Evolutionary conservation across 2,329 filamentous ascomycete genomes (phyloP), one percentile per base, ranked within the genome.

Genomic region (Cladosporium cucumerinum): DNA sequence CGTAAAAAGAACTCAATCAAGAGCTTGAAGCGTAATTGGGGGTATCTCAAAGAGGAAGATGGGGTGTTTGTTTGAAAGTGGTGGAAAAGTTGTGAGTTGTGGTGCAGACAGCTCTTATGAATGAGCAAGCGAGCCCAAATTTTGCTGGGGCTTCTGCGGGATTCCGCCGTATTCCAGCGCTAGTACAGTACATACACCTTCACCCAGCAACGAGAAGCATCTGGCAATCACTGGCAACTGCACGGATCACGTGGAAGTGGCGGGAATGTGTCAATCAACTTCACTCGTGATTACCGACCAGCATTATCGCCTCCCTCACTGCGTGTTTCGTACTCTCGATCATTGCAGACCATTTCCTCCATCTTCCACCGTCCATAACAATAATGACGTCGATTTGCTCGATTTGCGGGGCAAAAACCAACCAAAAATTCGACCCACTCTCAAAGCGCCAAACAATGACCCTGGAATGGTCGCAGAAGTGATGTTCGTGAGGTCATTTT

Each of bases 131-230:
- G 26, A 43, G 57, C 46, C 32, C 25, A 46, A 62, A 55, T 62
- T 62, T 61, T 62, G 60, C 60, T 62, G 60, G 60, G 60, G 60
- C 49, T 62, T 62, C 60, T 62, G 60, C 60, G 60, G 60, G 60
- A 62, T 62, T 62, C 60, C 60, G 60, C 60, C 32, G 32, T 39
- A 39, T 62, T 62, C 60, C 51, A 62, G 60, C 60, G 60, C 49
- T 62, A 55, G 60, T 34, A 52, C n/a, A 36, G 23, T 32, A 18
- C 59, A 32, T 46, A 28, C 48, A 51, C 23, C 49, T 55, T 62
- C 60, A 62, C 60, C 60, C 60, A 62, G 60, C 49, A 62, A 62
- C 60, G 49, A 62, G 60, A 62, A 55, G 34, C 60, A 30, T 62
- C 60, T 36, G 54, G 60, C 60, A 55, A 39, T 43, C 49, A 36